A percentile compares a stretch with the other conserved stretches of the same genome.
phyloP scores from a whole-genome alignment of 2,329 filamentous ascomycete species.

The Sporothrix sp. region DNA sequence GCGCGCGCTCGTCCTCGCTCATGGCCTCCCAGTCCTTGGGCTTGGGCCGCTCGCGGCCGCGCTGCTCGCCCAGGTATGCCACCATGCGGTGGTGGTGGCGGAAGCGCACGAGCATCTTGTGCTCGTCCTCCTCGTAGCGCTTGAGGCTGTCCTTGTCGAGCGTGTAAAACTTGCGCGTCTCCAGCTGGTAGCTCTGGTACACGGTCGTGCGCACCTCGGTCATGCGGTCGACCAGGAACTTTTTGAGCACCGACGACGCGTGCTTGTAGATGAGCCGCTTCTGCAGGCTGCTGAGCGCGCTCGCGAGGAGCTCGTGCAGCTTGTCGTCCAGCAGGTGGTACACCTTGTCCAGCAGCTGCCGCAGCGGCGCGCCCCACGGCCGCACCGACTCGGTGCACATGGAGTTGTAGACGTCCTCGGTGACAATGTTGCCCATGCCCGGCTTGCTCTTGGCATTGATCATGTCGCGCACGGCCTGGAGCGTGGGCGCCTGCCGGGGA shows the following conservation, averaged over 20 bases:
- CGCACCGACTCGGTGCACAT: conserved; percentile 47
- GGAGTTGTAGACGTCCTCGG: conserved; percentile 49
- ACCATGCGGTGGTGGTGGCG: conserved; percentile 42
- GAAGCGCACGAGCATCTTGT: conserved; percentile 33
- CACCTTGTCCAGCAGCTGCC: conserved; percentile 37
- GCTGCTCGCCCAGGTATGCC: conserved; percentile 27
- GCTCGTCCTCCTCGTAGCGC: conserved; percentile 37
- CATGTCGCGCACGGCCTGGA: conserved; percentile 43
- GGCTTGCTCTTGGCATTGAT: conserved; percentile 45
- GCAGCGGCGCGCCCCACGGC: conserved; percentile 48
- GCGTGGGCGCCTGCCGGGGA: conserved; percentile 23
- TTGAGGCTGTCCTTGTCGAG: conserved; percentile 42
- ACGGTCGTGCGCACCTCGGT: conserved; percentile 30
- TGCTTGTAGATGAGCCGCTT: conserved; percentile 42
- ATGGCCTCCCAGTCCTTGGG: conserved; percentile 35
- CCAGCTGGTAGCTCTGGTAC: conserved; percentile 39
- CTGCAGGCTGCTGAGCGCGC: conserved; percentile 37
- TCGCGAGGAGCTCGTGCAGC: conserved; percentile 37
- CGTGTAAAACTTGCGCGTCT: conserved; percentile 47
- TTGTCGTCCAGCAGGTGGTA: conserved; percentile 38
- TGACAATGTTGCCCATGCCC: conserved; percentile 49
- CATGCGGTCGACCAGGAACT: conserved; percentile 34
- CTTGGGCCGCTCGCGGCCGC: conserved; percentile 21
- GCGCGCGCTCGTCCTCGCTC: conserved; percentile 36
- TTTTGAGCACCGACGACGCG: conserved; percentile 32